Evolutionary conservation across 768 basidiomycete species (phyloP).

Genomic region (Termitomyces sp.): DNA sequence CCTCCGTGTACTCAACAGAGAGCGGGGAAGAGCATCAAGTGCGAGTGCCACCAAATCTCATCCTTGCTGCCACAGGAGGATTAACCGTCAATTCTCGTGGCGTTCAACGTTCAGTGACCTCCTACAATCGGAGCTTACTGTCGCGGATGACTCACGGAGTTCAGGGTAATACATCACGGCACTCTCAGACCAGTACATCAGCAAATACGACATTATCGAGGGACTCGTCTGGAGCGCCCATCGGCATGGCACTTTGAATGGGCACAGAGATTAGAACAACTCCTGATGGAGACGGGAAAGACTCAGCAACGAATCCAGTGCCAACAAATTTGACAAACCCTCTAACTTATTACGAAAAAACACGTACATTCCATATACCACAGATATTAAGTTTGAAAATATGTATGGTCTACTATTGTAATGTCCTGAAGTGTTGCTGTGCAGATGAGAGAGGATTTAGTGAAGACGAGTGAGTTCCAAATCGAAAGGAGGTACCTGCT

Average conservation of each 20-base stretch:
- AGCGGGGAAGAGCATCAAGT: slow-evolving; percentile 25
- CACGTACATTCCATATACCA: slow-evolving; percentile 2
- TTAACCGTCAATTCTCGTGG: slow-evolving; percentile 2
- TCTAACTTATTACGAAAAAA: neutral
- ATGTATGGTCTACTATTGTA: slow-evolving; percentile 29
- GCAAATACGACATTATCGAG: slow-evolving; percentile 2
- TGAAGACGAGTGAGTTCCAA: neutral
- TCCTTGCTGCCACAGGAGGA: slow-evolving; percentile 31
- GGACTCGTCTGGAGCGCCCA: slow-evolving; percentile 12
- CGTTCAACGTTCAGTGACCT: slow-evolving; percentile 15
- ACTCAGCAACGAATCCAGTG: slow-evolving; percentile 4
- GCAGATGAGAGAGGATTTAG: neutral
- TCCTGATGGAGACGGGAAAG: neutral
- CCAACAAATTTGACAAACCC: neutral
- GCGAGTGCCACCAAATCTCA: slow-evolving; percentile 25
- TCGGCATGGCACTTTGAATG: slow-evolving; percentile 18
- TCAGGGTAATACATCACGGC: slow-evolving; percentile 6
- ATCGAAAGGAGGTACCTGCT: slow-evolving; percentile 44
- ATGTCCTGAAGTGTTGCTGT: slow-evolving; percentile 61
- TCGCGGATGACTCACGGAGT: slow-evolving; percentile 7
- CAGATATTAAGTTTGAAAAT: slow-evolving; percentile 1
- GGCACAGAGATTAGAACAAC: neutral
- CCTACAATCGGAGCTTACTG: slow-evolving; percentile 16
- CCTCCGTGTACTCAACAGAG: slow-evolving; percentile 23
- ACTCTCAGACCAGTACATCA: slow-evolving; percentile 14